A percentile compares a stretch with the other conserved stretches of the same genome.
phyloP scores from a whole-genome alignment of 1,139 yeast species.

The Nakaseomyces bracarensis region DNA sequence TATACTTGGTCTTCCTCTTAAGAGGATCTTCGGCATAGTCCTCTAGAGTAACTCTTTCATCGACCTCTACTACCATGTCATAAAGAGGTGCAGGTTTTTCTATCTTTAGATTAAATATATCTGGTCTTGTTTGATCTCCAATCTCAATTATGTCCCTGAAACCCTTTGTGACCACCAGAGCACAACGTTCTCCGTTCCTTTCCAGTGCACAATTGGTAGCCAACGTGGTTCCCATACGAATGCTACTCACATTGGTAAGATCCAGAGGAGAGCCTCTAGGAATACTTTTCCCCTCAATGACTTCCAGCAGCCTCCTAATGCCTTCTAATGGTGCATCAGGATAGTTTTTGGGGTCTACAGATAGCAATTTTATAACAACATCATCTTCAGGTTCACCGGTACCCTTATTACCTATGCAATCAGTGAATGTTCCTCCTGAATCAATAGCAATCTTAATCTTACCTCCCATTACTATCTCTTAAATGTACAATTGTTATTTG shows the following conservation, averaged over 20 bases:
- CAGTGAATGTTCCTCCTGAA: constrained; percentile 87
- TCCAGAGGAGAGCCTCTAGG: constrained; percentile 44
- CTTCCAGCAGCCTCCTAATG: constrained; percentile 64
- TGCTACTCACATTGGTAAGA: constrained; percentile 43
- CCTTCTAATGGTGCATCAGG: constrained; percentile 90
- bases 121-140: constrained; percentile 69
- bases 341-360: constrained; percentile 83
- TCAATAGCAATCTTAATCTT: constrained; percentile 38
- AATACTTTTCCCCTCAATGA: constrained; percentile 40
- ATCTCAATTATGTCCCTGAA: constrained; percentile 52
- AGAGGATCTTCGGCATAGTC: constrained; percentile 56
- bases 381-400: constrained; percentile 39
- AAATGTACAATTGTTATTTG: too few species aligned
- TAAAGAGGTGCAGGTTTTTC: constrained; percentile 52
- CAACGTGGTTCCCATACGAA: constrained; percentile 74
- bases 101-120: constrained; percentile 51
- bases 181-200: constrained; percentile 46
- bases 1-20: constrained; percentile 25
- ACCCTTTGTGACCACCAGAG: constrained; percentile 45
- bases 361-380: constrained; percentile 59
- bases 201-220: constrained; percentile 66
- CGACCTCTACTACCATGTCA: constrained; percentile 53
- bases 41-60: constrained; percentile 65
- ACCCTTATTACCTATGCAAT: constrained; percentile 48
- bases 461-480: not conserved